Conservation (phyloP, 2,329 filamentous ascomycete species). For the Colletotrichum salicis region DNA sequence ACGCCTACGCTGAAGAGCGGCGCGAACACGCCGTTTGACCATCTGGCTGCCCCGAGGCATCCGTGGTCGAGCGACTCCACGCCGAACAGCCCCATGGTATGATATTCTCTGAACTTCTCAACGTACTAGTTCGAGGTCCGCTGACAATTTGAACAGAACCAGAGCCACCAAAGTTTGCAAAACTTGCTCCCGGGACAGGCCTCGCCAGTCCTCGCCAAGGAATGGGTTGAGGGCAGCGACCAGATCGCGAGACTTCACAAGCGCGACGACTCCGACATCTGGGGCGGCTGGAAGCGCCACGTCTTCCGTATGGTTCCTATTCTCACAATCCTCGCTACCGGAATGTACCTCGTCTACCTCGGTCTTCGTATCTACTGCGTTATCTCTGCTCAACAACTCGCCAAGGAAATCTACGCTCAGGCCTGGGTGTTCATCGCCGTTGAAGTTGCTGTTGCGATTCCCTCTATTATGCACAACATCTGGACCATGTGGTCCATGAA, state of each 20-base stretch:
- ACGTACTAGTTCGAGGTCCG: background rate
- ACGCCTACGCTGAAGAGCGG: constrained; percentile 45
- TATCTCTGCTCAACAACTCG: constrained; percentile 58
- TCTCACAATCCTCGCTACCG: constrained; percentile 52
- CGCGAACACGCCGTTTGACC: constrained; percentile 40
- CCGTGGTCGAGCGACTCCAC: constrained; percentile 29
- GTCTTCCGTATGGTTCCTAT: constrained; percentile 51
- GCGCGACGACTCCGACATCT: constrained; percentile 56
- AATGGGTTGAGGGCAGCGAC: constrained; percentile 46
- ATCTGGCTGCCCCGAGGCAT: constrained; percentile 26
- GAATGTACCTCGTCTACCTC: constrained; percentile 61
- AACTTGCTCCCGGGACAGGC: constrained; percentile 49
- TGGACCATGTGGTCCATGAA: constrained; percentile 69
- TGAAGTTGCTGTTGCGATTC: constrained; percentile 63
- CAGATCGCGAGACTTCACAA: constrained; percentile 53
- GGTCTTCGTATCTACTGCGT: constrained; percentile 62
- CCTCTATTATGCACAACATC: constrained; percentile 65
- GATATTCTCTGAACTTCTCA: background rate
- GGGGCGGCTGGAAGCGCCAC: constrained; percentile 55
- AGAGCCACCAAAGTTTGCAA: constrained; percentile 54
- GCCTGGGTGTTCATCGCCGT: constrained; percentile 69
- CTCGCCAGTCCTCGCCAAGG: constrained; percentile 43
- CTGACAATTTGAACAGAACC: constrained; percentile 45
- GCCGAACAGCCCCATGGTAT: constrained; percentile 43
- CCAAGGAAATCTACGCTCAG: constrained; percentile 53